phyloP scores from a whole-genome alignment of 2,329 filamentous ascomycete genomes.

The Fusarium acutatum region DNA sequence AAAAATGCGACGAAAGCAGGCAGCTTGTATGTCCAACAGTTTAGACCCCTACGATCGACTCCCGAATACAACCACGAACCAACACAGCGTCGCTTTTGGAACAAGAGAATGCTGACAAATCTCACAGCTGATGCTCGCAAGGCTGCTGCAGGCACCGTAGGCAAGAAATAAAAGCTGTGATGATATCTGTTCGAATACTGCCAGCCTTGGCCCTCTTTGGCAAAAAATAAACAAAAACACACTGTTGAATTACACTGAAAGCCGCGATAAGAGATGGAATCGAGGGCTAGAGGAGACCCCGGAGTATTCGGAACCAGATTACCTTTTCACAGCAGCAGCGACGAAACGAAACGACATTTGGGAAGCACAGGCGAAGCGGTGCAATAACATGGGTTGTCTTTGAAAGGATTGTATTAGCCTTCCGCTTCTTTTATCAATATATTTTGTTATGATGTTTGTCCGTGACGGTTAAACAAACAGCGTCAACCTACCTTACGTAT shows the following conservation, averaged over 20 bases:
- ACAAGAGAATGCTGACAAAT: not conserved
- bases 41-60: not conserved
- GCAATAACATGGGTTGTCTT: constrained; percentile 29
- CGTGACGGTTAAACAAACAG: constrained; percentile 21
- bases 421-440: constrained; percentile 13
- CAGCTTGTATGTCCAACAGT: constrained; percentile 55
- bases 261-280: not conserved
- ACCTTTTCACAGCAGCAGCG: not conserved
- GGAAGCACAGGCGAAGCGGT: constrained; percentile 43
- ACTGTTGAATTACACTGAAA: not conserved
- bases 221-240: too few relatives aligned
- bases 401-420: constrained; percentile 26
- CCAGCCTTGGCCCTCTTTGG: too few relatives aligned
- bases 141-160: constrained; percentile 40
- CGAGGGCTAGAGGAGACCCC: not conserved
- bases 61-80: not conserved
- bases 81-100: not conserved
- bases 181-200: too few relatives aligned
- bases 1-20: constrained; percentile 68
- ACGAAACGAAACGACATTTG: constrained; percentile 31
- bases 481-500: too few relatives aligned
- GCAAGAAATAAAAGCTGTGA: constrained; percentile 42
- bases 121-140: constrained; percentile 62
- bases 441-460: constrained; percentile 11
- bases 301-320: too few relatives aligned